A percentile compares a stretch with the other conserved stretches of the same genome.
These are phyloP conservation scores for Marchantia paleacea DNA, from an alignment of 225 moss, liverwort and hornwort genomes.

Conservation along the genomic window DNA sequence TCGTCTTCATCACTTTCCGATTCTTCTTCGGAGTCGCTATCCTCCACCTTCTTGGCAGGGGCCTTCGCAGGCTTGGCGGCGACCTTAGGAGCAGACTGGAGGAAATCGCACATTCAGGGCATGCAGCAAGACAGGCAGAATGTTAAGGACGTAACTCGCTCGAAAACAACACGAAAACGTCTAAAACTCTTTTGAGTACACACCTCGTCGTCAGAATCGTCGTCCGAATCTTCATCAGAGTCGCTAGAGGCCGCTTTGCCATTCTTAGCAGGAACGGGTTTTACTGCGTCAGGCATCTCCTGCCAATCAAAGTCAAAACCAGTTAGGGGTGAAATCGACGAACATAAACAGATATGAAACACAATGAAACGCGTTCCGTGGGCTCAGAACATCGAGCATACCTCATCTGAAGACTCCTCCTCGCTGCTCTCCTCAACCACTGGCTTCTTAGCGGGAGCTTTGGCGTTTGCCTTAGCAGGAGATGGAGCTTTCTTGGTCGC, in stretches of 20 bases:
- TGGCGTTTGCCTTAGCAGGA: conserved; percentile 12
- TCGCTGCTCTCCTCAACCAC: conserved; percentile 19
- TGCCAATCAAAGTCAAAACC: not conserved
- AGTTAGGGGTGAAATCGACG: not conserved
- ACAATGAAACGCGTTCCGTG: not conserved
- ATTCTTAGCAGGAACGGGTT: conserved; percentile 20
- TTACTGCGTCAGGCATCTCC: conserved; percentile 40
- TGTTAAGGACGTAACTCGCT: not conserved
- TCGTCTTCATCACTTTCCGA: conserved; percentile 6
- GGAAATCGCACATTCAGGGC: not conserved
- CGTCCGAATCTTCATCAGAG: conserved; percentile 25
- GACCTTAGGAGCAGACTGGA: conserved; percentile 26
- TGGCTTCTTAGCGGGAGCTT: conserved; percentile 22
- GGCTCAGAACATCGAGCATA: not conserved
- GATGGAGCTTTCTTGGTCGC: conserved; percentile 18
- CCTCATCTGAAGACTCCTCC: conserved; percentile 29
- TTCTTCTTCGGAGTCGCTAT: conserved; percentile 31
- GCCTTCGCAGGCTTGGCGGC: conserved; percentile 11
- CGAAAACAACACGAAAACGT: not conserved
- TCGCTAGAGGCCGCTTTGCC: conserved; percentile 23
- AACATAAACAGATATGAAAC: not conserved
- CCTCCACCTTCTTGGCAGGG: conserved; percentile 23
- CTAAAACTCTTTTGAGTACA: not conserved
- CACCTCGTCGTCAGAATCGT: conserved; percentile 28
- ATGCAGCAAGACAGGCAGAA: not conserved